Evolutionary conservation across 768 basidiomycete genomes (phyloP), one percentile per base, ranked within the genome.

Genomic region (Daedaleopsis nitida): DNA sequence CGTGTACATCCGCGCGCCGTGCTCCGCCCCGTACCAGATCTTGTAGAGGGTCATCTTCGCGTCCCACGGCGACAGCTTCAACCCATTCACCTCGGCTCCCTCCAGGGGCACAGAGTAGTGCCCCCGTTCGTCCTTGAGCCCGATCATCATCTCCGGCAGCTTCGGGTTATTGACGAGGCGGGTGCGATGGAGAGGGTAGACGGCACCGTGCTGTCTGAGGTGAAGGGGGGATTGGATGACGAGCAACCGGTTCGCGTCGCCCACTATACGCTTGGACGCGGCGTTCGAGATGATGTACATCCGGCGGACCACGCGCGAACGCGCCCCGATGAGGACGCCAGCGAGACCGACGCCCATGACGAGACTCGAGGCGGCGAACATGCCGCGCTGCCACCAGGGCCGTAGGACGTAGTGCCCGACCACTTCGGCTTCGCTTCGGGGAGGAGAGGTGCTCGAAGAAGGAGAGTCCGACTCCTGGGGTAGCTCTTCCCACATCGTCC

Each of bases 311-410:
- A 66, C 59, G 35, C 71, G 63, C 4, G 65, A 61, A 34, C 69
- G 71, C 17, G 56, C 52, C 13, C 60, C 68, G 3, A 72, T 23
- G 17, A 72, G 60, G 8, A 68, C 50, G n/a, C 56, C 58, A 7
- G 60, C 66, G 24, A 70, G 35, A 47, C 53, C 57, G 24, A 66
- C 53, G 23, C 70, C 68, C 16, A 62, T 52, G 32, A 53, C 55
- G 27, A 69, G 43, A 39, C 67, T 66, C n/a, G 58, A 58, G 9
- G 43, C 39, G 1, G 60, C 64, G 55, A 65, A 58, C 16, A 59
- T n/a, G 16, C 62, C 55, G 11, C 71, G 62, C 50, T 71, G 70
- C 56, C 58, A 70, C 38, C 66, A 45, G 21, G 71, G 70, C 5
- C 70, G 68, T 5, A 62, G 62, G 32, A 63, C 66, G 51, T 65